Percentiles rank a stretch among this genome's conserved stretches.
Conservation (phyloP, 352 stramenopile genomes). For the Phytophthora meadii region DNA sequence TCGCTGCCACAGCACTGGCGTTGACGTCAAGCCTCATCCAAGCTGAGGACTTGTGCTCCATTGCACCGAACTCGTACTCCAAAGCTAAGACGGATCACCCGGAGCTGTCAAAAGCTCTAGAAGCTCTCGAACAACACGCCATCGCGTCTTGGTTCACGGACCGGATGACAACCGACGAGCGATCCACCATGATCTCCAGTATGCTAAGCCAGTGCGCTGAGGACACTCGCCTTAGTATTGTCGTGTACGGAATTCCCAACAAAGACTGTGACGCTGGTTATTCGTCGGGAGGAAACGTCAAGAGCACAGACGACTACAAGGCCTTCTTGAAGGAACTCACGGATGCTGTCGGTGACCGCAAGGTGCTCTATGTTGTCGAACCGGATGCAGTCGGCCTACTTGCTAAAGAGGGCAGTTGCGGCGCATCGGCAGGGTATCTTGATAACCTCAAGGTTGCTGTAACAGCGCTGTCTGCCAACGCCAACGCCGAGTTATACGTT, state of each 20-base stretch:
- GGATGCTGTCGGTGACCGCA: slow-evolving; percentile 50
- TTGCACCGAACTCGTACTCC: slow-evolving; percentile 32
- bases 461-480: slow-evolving; percentile 49
- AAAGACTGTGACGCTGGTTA: slow-evolving; percentile 71
- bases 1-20: slow-evolving; percentile 12
- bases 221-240: slow-evolving; percentile 48
- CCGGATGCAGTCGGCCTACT: slow-evolving; percentile 69
- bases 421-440: slow-evolving; percentile 42
- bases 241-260: slow-evolving; percentile 78
- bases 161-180: slow-evolving; percentile 31
- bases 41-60: slow-evolving; percentile 42
- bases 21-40: slow-evolving; percentile 2
- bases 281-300: slow-evolving; percentile 47
- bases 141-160: slow-evolving; percentile 67
- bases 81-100: slow-evolving; percentile 45
- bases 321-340: slow-evolving; percentile 56
- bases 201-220: slow-evolving; percentile 44
- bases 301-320: slow-evolving; percentile 53
- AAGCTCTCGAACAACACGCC: slow-evolving; percentile 43
- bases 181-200: slow-evolving; percentile 26
- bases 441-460: slow-evolving; percentile 58
- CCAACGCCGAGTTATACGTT: slow-evolving; percentile 68
- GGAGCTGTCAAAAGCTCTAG: slow-evolving; percentile 37
- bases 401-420: slow-evolving; percentile 52
- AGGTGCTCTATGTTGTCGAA: slow-evolving; percentile 78